phyloP scores from a whole-genome alignment of 768 basidiomycete genomes.

The Tremella yokohamensis region DNA sequence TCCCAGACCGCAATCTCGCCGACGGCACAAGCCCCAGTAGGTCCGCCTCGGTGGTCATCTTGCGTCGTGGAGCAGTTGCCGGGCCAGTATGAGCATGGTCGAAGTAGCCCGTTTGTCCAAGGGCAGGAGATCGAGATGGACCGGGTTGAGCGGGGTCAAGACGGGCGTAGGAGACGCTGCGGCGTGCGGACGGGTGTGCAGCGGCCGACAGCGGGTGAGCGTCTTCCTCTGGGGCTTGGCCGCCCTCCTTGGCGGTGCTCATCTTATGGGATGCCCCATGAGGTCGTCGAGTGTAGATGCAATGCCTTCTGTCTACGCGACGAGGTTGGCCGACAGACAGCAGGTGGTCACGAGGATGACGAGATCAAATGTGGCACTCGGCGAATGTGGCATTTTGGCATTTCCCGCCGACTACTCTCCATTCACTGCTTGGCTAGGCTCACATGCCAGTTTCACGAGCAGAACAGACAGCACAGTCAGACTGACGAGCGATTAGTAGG shows the following conservation, averaged over 20 bases:
- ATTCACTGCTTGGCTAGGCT: neutral
- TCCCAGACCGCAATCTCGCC: neutral
- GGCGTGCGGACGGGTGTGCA: neutral
- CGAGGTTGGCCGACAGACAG: neutral
- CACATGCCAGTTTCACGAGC: neutral
- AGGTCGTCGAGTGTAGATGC: constrained; percentile 1
- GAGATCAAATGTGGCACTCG: constrained; percentile 2
- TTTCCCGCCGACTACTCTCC: neutral
- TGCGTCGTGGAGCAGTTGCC: neutral
- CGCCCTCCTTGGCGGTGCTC: neutral
- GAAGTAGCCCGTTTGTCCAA: neutral
- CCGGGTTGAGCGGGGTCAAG: neutral
- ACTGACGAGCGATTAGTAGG: neutral
- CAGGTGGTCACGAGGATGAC: neutral
- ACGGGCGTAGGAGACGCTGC: neutral
- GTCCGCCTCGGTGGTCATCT: neutral
- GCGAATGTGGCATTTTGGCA: neutral
- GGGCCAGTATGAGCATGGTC: neutral
- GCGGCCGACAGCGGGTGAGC: neutral
- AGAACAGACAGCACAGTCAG: neutral
- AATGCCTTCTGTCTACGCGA: neutral
- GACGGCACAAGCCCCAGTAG: neutral
- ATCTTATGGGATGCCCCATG: neutral
- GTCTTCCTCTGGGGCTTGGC: neutral
- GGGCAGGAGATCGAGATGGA: neutral